A percentile compares a stretch with the other conserved stretches of the same genome.
phyloP scores from a whole-genome alignment of 345 rosid species.

The Dimocarpus longan region DNA sequence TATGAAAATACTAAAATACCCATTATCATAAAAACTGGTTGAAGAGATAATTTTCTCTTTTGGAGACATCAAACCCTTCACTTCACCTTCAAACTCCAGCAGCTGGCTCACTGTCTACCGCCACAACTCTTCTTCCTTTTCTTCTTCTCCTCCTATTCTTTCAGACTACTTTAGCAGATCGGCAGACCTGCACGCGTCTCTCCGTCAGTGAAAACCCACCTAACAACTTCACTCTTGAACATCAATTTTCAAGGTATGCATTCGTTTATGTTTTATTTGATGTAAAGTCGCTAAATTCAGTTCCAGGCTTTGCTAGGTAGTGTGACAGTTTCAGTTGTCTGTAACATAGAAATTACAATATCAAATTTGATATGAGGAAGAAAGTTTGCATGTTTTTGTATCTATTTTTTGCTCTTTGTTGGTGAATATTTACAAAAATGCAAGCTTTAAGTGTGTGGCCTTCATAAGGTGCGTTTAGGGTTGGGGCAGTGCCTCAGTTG shows the following conservation, averaged over 20 bases:
- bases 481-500: slow-evolving; percentile 48
- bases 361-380: slow-evolving; percentile 18
- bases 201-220: background rate
- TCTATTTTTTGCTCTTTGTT: slow-evolving; percentile 27
- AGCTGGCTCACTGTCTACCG: no score
- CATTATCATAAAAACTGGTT: no score
- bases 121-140: no score
- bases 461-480: slow-evolving; percentile 42
- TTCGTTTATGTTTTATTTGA: background rate
- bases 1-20: no score
- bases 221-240: background rate
- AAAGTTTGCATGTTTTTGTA: slow-evolving; percentile 20
- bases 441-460: slow-evolving; percentile 69
- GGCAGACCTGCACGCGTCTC: no score
- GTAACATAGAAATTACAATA: background rate
- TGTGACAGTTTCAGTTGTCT: background rate
- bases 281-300: background rate
- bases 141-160: no score
- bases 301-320: background rate
- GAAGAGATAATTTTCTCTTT: no score
- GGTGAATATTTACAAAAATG: slow-evolving; percentile 48
- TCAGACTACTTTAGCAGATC: no score
- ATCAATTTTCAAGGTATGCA: slow-evolving; percentile 21
- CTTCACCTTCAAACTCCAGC: no score
- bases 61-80: no score